phyloP scores from a whole-genome alignment of 306 rosid species.

The Cicer pinnatifidum region DNA sequence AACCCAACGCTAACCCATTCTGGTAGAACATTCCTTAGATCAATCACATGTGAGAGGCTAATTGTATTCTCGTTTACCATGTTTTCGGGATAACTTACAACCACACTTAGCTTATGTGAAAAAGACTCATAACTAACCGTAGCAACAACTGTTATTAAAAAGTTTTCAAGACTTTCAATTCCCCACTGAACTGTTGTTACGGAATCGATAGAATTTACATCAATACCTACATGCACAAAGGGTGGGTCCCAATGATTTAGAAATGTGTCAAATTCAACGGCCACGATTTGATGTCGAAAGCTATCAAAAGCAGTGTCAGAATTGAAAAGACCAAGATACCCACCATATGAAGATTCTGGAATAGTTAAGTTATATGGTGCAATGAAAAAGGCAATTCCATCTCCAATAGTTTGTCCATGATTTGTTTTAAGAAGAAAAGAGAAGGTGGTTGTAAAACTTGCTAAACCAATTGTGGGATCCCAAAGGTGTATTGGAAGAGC shows the following conservation, averaged over 20 bases:
- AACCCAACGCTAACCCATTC: constrained; percentile 62
- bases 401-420: neutral
- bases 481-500: constrained; percentile 30
- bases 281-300: constrained; percentile 30
- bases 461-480: constrained; percentile 20
- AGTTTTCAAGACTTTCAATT: neutral
- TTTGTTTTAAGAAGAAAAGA: neutral
- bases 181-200: neutral
- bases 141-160: constrained; percentile 10
- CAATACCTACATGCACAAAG: constrained; percentile 48
- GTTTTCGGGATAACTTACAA: neutral
- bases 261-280: constrained; percentile 49
- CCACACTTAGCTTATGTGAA: constrained; percentile 12
- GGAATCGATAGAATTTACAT: constrained; percentile 41
- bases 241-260: constrained; percentile 45
- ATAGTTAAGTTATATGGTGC: constrained; percentile 30
- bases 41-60: constrained; percentile 27
- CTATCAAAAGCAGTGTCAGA: neutral
- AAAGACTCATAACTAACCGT: constrained; percentile 46
- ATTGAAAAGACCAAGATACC: constrained; percentile 48
- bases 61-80: neutral
- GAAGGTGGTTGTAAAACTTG: constrained; percentile 26
- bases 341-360: constrained; percentile 40
- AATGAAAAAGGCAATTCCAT: constrained; percentile 49
- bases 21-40: constrained; percentile 36